Base-by-base conservation (phyloP, 1,284 basidiomycete genomes). In the Ceratobasidium papillatum region DNA sequence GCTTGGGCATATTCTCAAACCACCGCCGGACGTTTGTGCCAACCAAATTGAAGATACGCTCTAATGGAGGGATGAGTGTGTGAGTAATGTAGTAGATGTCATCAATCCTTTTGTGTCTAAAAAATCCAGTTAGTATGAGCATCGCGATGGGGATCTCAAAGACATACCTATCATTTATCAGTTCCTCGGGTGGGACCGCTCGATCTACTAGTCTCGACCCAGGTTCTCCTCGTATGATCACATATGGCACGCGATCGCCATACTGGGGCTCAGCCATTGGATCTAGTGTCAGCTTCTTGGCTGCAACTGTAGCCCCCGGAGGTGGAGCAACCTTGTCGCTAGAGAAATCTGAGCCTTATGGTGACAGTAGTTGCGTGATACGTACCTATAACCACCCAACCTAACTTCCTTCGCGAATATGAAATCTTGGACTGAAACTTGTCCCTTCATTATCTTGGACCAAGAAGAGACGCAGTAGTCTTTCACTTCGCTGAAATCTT, bases 351-450 rank as follows among this genome's bases (percentile, higher is more conserved):
- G 11, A 41, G n/a, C 41, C 27, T 59, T 45, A 19, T 52, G 2
- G 12, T 32, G 32, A 27, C 38, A 12, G 36, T 61, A 27, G 22
- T 47, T 38, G n/a, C 0, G n/a, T n/a, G 36, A 47, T 22, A 80
- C 82, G 78, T 75, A 93, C 94, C 91, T 94, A 80, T 98, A 98
- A 0, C 91, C 93, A 3, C 97, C 97, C 84, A 99, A 86, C 79
- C 86, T 90, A 34, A 99, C 96, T 82, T 97, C 95, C 80, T 98
- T 98, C 0, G 97, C 92, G 78, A 98, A 94, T 63, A 96, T 92
- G 79, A 98, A 98, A 80, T 99, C 96, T 80, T 96, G 93, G 11
- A 94, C 83, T 1, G 93, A 92, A 1, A 91, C 91, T 76, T 88
- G 89, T 68, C 94, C 92, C 71, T 94, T 90, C 45, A 96, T 81